phyloP scores from a whole-genome alignment of 2,329 filamentous ascomycete species.

The Gaeumannomyces tritici region DNA sequence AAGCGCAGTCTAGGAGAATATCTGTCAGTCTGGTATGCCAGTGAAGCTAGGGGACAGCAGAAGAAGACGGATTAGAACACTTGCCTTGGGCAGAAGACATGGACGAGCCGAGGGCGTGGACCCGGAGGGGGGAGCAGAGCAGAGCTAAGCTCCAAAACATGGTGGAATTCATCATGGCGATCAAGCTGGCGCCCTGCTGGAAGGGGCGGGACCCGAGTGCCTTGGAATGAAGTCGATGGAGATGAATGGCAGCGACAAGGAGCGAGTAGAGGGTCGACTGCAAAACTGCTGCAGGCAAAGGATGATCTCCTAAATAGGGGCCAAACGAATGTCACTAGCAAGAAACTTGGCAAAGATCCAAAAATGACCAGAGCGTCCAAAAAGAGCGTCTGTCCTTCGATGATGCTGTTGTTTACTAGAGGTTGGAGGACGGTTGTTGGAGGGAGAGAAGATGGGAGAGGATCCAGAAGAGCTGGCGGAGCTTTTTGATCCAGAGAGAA shows the following conservation, averaged over 20 bases:
- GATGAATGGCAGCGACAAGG: slow-evolving; percentile 2
- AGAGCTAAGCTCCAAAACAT: slow-evolving; percentile 4
- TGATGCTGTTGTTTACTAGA: slow-evolving; percentile 5
- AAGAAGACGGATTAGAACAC: not conserved
- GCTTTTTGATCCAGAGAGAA: not conserved
- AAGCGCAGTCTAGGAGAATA: not conserved
- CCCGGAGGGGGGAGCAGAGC: not conserved
- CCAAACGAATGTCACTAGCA: slow-evolving; percentile 6
- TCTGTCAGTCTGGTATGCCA: not conserved
- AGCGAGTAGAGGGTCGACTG: not conserved
- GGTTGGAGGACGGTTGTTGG: slow-evolving; percentile 1
- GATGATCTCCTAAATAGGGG: slow-evolving; percentile 5
- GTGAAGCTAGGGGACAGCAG: not conserved
- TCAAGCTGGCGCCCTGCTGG: not conserved
- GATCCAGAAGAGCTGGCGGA: not conserved
- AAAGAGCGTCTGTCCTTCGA: slow-evolving; percentile 8
- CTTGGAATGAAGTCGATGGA: not conserved
- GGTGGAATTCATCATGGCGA: slow-evolving; percentile 1
- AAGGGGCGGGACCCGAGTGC: not conserved
- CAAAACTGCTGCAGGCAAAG: slow-evolving; percentile 6
- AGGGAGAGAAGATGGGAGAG: not conserved
- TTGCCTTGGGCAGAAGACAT: not conserved
- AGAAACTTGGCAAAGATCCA: slow-evolving; percentile 7
- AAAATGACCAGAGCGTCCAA: slow-evolving; percentile 12
- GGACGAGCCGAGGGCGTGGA: not conserved